A percentile compares a stretch with the other conserved stretches of the same genome.
Conservation (phyloP, 1,284 basidiomycete genomes). For the Cutaneotrichosporon dermatis region DNA sequence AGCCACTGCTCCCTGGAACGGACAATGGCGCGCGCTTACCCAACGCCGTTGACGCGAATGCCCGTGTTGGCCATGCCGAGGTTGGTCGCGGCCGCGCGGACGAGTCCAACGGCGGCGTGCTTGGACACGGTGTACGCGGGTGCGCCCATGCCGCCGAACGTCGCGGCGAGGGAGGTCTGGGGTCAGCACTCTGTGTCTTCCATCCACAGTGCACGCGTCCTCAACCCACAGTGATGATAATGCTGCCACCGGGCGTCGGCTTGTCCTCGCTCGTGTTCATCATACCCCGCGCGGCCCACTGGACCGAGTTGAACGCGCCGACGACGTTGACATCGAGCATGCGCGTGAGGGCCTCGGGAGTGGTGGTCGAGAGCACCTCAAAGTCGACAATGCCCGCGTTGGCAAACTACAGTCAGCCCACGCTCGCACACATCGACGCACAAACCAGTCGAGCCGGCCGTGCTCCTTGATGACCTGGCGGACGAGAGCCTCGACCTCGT, state of each 20-base stretch:
- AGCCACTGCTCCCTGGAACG: too few relatives aligned
- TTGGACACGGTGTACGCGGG: conserved; percentile 16
- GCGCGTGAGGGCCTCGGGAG: conserved; percentile 3
- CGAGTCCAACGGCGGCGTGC: conserved; percentile 14
- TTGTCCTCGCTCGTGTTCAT: conserved; percentile 14
- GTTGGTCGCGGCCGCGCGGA: conserved; percentile 14
- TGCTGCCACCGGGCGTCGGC: conserved; percentile 13
- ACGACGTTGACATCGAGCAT: conserved; percentile 19
- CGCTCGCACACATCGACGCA: not conserved
- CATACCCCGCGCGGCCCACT: conserved; percentile 17
- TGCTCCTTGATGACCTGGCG: conserved; percentile 13
- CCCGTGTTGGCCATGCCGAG: conserved; percentile 11
- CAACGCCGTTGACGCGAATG: conserved; percentile 18
- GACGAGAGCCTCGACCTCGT: conserved; percentile 16
- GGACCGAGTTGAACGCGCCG: conserved; percentile 16
- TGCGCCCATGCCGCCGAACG: conserved; percentile 16
- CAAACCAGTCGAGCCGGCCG: conserved; percentile 19
- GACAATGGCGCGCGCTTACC: too few relatives aligned
- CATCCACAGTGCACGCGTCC: not conserved
- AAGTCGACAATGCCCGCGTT: conserved; percentile 20
- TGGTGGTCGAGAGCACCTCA: conserved; percentile 12
- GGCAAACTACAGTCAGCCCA: conserved; percentile 7
- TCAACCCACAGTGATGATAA: conserved; percentile 16
- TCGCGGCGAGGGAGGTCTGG: conserved; percentile 11
- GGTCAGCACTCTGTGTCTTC: too few relatives aligned